A percentile compares a stretch with the other conserved stretches of the same genome.
These are phyloP conservation scores for Cladophialophora carrionii DNA, from an alignment of 2,329 filamentous ascomycete species.

Conservation along the genomic window DNA sequence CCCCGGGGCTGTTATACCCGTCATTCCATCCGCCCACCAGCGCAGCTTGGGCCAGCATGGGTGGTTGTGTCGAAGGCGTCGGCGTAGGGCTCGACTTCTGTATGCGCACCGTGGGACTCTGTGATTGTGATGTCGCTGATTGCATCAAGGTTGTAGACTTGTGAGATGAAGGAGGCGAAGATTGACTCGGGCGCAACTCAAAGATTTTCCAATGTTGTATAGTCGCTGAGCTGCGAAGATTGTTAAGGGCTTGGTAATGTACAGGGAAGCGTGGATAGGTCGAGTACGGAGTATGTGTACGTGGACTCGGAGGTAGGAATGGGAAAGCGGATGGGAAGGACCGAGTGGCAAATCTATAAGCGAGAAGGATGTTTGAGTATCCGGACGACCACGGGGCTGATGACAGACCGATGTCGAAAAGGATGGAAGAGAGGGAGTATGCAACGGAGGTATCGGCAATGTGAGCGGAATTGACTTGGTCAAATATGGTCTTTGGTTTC, in stretches of 20 bases:
- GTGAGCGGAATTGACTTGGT: constrained; percentile 11
- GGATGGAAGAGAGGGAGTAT: constrained; percentile 25
- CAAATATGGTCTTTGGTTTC: constrained; percentile 21
- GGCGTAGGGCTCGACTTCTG: constrained; percentile 33
- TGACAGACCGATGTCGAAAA: constrained; percentile 26
- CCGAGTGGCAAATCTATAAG: constrained; percentile 34
- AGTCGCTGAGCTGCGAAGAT: constrained; percentile 16
- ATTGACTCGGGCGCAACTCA: constrained; percentile 13
- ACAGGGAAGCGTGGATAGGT: constrained; percentile 23
- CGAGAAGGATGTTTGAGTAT: constrained; percentile 29
- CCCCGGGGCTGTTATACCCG: constrained; percentile 26
- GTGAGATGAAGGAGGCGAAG: constrained; percentile 24
- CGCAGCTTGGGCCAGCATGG: constrained; percentile 35
- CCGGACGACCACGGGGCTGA: constrained; percentile 20
- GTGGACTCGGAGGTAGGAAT: constrained; percentile 25
- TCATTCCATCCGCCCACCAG: constrained; percentile 37
- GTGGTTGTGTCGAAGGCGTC: constrained; percentile 29
- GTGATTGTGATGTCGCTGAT: constrained; percentile 24
- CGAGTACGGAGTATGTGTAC: constrained; percentile 17
- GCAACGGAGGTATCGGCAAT: constrained; percentile 26
- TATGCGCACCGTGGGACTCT: constrained; percentile 34
- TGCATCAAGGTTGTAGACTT: constrained; percentile 29
- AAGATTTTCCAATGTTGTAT: constrained; percentile 23
- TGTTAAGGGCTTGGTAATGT: constrained; percentile 22
- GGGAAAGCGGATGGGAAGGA: constrained; percentile 18